Conservation (phyloP, 2,329 filamentous ascomycete species). For the Pseudogymnoascus verrucosus region DNA sequence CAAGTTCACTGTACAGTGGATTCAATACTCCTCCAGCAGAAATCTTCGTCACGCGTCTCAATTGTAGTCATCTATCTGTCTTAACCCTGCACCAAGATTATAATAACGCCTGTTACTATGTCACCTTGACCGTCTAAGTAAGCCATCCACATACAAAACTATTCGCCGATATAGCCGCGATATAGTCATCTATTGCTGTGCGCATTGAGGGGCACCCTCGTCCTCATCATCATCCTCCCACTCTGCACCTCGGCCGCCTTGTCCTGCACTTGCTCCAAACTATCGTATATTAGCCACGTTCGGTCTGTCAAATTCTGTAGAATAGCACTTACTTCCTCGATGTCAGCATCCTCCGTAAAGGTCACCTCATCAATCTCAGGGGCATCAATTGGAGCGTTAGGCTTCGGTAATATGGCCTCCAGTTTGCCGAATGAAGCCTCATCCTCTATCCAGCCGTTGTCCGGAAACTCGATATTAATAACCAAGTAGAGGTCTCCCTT, state of each 20-base stretch:
- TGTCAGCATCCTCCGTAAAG: conserved; percentile 72
- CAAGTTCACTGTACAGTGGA: background rate
- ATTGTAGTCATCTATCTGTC: conserved; percentile 2
- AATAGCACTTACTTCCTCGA: conserved; percentile 58
- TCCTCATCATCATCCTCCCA: conserved; percentile 60
- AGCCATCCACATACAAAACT: conserved; percentile 2
- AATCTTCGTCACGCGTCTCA: background rate
- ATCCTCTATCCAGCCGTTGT: conserved; percentile 72
- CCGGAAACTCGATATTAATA: conserved; percentile 81
- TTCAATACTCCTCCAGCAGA: background rate
- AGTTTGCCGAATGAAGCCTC: conserved; percentile 64
- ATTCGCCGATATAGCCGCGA: background rate
- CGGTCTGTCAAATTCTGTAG: conserved; percentile 9
- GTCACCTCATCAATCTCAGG: conserved; percentile 81
- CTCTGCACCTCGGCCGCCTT: conserved; percentile 57
- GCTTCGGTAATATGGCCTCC: conserved; percentile 63
- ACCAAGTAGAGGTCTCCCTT: conserved; percentile 83
- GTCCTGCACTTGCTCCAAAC: conserved; percentile 63
- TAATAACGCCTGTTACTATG: conserved; percentile 8
- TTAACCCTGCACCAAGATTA: conserved; percentile 1
- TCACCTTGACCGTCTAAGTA: conserved; percentile 2
- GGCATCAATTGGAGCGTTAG: conserved; percentile 52
- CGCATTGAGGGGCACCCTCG: conserved; percentile 57
- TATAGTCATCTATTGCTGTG: conserved; percentile 25
- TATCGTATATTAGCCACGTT: conserved; percentile 30